phyloP scores from a whole-genome alignment of 345 rosid species.

The Passiflora organensis region DNA sequence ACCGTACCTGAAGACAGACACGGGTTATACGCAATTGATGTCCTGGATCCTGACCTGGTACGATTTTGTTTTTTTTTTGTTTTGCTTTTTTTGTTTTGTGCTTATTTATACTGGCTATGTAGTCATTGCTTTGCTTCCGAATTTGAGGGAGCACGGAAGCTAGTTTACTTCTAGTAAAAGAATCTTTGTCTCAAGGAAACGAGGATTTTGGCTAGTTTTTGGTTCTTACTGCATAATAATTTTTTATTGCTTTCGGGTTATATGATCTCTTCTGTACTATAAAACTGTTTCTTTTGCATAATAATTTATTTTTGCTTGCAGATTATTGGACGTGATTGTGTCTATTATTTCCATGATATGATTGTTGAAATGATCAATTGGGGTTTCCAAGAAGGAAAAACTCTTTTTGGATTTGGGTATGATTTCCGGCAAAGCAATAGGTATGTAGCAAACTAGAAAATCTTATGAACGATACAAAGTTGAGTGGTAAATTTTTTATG shows the following conservation, averaged over 20 bases:
- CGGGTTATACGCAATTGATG: slow-evolving; percentile 81
- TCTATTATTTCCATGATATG: slow-evolving; percentile 92
- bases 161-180: too few species aligned
- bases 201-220: too few species aligned
- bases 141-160: too few species aligned
- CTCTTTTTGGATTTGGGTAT: slow-evolving; percentile 92
- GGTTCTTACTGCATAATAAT: too few species aligned
- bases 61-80: not conserved
- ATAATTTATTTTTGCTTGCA: slow-evolving; percentile 19
- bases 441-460: slow-evolving; percentile 24
- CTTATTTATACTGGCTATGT: too few species aligned
- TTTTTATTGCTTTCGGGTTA: too few species aligned
- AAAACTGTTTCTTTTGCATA: not conserved
- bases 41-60: slow-evolving; percentile 97
- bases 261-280: too few species aligned
- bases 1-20: slow-evolving; percentile 85
- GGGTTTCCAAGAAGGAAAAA: slow-evolving; percentile 96
- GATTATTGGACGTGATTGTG: slow-evolving; percentile 81
- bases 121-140: too few species aligned
- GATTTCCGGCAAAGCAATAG: slow-evolving; percentile 98
- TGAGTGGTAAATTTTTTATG: too few species aligned
- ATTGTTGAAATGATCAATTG: slow-evolving; percentile 82
- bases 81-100: too few species aligned
- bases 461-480: too few species aligned
- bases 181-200: too few species aligned